Base-by-base conservation (phyloP, 2,329 filamentous ascomycete genomes). In the Cordyceps cateniannulata region DNA sequence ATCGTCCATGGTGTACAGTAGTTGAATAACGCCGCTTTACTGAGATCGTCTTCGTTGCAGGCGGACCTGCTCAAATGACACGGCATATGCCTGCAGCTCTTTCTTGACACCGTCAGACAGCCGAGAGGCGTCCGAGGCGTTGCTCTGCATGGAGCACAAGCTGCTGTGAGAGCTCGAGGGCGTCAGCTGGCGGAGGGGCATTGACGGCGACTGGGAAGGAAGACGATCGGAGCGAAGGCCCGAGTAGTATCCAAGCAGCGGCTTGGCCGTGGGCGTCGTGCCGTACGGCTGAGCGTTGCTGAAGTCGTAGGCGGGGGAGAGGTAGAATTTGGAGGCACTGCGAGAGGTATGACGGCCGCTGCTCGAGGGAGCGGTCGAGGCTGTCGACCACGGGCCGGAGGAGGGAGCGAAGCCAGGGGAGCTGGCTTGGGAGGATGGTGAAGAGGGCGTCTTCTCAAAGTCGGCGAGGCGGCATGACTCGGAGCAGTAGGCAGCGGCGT, bases 391-490 rank as follows among this genome's bases (percentile, higher is more conserved):
- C 57, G 80, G 76, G 72, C 79, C 84, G 51, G 79, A 78, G 20
- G 80, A 72, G 47, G 79, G 76, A 60, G 77, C 73, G 60, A 83
- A 77, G 60, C 79, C 76, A 53, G 83, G 82, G 12, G 84, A 85
- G 69, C 81, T 84, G 58, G 82, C 79, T 54, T 82, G 79, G 5
- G 86, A 85, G 71, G 80, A 79, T 16, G 81, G 77, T 56, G 79
- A 76, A 18, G 80, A 81, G 24, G 59, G 52, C 42, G 84, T 86
- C 75, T 86, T 87, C 75, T 96, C 92, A 68, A 93, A 86, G 76
- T 96, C 93, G 66, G 90, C 89, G 49, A 97, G 81, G 66, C 91
- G 85, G 82, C 93, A 97, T 32, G 90, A 85, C 77, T 97, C 92
- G 51, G 91, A 96, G 82, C 93, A 97, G 81, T 96, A 96, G 66